Evolutionary conservation across 1,139 yeast genomes (phyloP).

Genomic region (Geotrichum reessii): DNA sequence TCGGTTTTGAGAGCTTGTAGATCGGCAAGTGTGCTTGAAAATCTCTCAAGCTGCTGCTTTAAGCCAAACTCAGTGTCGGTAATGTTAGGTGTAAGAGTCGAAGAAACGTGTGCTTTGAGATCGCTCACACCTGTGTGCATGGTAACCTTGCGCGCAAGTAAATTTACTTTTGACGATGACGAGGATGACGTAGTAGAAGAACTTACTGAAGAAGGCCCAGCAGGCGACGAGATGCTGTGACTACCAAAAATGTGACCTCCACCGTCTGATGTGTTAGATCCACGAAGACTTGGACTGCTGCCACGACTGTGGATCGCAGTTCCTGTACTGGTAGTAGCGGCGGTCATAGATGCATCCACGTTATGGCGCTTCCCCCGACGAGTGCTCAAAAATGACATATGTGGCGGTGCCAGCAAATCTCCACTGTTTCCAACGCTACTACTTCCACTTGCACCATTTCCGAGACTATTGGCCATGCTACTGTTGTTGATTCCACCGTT

Average conservation of each 20-base stretch:
- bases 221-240: neutral
- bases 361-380: neutral
- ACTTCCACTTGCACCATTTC: too few relatives aligned
- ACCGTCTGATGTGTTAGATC: neutral
- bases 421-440: neutral
- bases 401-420: slow-evolving; percentile 3
- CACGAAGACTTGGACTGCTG: neutral
- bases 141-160: neutral
- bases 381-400: neutral
- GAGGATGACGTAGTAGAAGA: slow-evolving; percentile 3
- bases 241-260: neutral
- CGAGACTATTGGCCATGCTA: too few relatives aligned
- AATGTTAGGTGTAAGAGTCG: slow-evolving; percentile 5
- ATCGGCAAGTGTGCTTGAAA: slow-evolving; percentile 4
- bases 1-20: slow-evolving; percentile 5
- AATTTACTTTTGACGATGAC: neutral
- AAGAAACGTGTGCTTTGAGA: slow-evolving; percentile 8
- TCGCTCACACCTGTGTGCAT: slow-evolving; percentile 7
- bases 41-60: slow-evolving; percentile 3
- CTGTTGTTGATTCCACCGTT: too few relatives aligned
- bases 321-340: neutral
- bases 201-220: neutral
- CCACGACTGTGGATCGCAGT: neutral
- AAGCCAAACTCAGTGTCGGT: slow-evolving; percentile 2
- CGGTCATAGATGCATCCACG: neutral